Evolutionary conservation across 2,329 filamentous ascomycete genomes (phyloP), one percentile per base, ranked within the genome.

Genomic region (Pseudohalonectria lignicola): DNA sequence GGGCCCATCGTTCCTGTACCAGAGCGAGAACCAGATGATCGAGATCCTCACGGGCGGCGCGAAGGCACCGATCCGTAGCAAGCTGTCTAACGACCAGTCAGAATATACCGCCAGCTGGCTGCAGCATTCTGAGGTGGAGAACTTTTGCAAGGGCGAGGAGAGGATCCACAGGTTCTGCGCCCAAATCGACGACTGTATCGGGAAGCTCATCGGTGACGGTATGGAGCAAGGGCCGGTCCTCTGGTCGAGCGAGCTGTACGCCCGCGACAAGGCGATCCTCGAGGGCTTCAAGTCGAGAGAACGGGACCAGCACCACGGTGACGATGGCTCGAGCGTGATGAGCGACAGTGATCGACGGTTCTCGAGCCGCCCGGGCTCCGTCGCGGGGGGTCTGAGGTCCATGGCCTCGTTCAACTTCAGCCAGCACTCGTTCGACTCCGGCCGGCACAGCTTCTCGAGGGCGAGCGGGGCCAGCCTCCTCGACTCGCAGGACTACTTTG

Each of bases 101-200:
- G 86, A 93, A 37, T 79, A 87, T 47, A 94, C 87, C 0, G 66
- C 74, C 16, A 76, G 78, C 40, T 98, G 90, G 86, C 67, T 96
- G 38, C 77, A 82, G 35, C 77, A 83, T 47, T 82, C 80, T 45
- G 78, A 79, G 12, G 81, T 96, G 23, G 86, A 93, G 55, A 94
- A 94, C 52, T 90, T 96, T 48, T 98, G 92, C 60, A 82, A 79
- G 48, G 92, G 90, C 5, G 92, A 98, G 55, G 92, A 98, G 60
- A 70, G 92, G 36, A 90, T 98, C 26, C 92, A 96, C 55, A 79
- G 88, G 10, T 92, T 98, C 57, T 92, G 82, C 53, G 83, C 87
- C 47, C 92, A 96, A 55, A 74, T 96, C 20, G 83, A 90, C 49
- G 82, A 77, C 44, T 94, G 86, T 52, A 81, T 94, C 45, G 82